Evolutionary conservation across 164 flowering plant species (phyloP), one percentile per base, ranked within the genome.

Genomic region (Taxillus chinensis): DNA sequence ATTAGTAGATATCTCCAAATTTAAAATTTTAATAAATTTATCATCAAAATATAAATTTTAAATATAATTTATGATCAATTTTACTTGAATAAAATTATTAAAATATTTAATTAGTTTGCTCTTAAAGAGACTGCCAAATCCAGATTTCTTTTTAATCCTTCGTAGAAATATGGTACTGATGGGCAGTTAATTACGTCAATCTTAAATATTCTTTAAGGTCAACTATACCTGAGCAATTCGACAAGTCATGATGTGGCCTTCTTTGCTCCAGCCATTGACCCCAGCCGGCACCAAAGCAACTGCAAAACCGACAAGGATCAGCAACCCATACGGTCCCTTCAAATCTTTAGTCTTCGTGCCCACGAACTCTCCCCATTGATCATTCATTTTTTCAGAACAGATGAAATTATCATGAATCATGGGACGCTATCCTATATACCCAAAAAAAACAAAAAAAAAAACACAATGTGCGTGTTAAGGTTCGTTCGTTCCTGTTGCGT

Each of bases 161-260:
- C 0, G 46, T 6, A 9, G 46, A 9, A 43, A 43, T 5, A 43
- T 43, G 46, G 10, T 43, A 5, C 46, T 9, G 46, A 43, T 5
- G 46, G 10, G 10, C 8, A 43, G 10, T 5, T 9, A 9, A 43
- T 2, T 5, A 43, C 7, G 46, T 9, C 10, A 43, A 5, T 43
- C 10, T 9, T 11, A 11, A 48, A 8, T 11, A 48, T 2, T 48
- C 10, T 14, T 14, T 3, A 7, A 12, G 51, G 51, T 57, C 2
- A 8, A 52, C 16, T 5, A 62, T 78, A 90, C 98, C 95, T 93
- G 98, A 0, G 98, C 98, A 63, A 93, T 88, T 65, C 68, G 78
- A 77, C 98, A 93, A 7, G 96, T 90, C 84, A 90, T 83, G 41
- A 75, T 62, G 67, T 93, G 98, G 45, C 96, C 98, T 72, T 93